Evolutionary conservation across 441 rosid genomes (phyloP), one percentile per base, ranked within the genome.

Genomic region (Manihot esculenta): DNA sequence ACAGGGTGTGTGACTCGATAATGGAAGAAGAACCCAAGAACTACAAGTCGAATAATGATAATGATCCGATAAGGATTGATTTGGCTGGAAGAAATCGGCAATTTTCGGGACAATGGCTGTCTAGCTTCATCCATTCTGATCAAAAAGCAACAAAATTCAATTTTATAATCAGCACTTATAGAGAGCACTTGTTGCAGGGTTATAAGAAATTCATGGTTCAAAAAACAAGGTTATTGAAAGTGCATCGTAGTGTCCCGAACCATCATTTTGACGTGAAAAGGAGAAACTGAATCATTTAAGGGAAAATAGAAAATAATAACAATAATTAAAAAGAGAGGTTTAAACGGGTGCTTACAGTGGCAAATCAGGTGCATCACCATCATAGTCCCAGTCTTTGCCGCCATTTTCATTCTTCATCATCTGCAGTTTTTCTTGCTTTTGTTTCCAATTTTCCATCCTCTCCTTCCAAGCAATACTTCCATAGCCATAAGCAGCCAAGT

Each of bases 401-500:
- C 82, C 88, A 74, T 75, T 59, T 30, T 78, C 81, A 24, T 76
- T 70, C 33, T 78, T 80, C 77, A 68, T 66, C 75, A 75, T 70
- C 21, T 81, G 86, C 26, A 83, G 73, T 72, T 83, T 81, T 64
- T 83, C 89, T 64, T 84, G 88, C 54, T 79, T 80, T 65, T 72
- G 76, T 72, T 81, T 84, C 88, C 92, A 85, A 35, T 62, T 72
- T 76, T 90, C 89, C 86, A 84, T 80, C 62, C 89, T 83, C 67
- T 88, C 88, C 61, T 87, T 90, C 96, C 96, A 90, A 64, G 92
- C 88, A 66, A 87, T 81, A 77, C 89, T 90, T 67, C 90, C 96
- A 54, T 85, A 88, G 66, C 96, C 94, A 69, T 88, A 87, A 60
- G 84, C 92, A 47, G 90, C 86, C 68, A 88, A 81, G 75, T 90